Conservation (phyloP, 108 stramenopile species). For the Epithemia pelagica region DNA sequence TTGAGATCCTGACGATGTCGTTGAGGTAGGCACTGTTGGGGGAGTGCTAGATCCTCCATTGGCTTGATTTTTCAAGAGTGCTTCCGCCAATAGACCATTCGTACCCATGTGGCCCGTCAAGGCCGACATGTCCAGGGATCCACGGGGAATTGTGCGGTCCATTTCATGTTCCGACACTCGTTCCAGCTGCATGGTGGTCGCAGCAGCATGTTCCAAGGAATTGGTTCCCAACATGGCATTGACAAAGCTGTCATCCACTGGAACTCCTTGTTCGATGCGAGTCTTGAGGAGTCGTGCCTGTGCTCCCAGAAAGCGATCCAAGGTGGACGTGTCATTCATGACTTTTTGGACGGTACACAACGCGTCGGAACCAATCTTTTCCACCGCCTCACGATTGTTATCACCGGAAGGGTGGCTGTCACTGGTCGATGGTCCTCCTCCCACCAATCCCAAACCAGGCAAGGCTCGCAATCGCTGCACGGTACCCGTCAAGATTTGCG, state of each 20-base stretch:
- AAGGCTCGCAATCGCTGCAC: slow-evolving; percentile 13
- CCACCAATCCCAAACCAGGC: slow-evolving; percentile 33
- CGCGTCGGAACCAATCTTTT: slow-evolving; percentile 22
- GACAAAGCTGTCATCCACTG: slow-evolving; percentile 28
- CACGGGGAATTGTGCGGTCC: background rate
- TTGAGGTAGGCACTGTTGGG: background rate
- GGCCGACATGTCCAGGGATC: background rate
- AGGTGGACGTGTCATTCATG: slow-evolving; percentile 10
- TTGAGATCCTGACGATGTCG: background rate
- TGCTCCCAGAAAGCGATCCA: slow-evolving; percentile 28
- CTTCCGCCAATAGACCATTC: no score
- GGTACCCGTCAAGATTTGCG: slow-evolving; percentile 9
- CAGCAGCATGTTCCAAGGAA: background rate
- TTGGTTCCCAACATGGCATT: slow-evolving; percentile 26
- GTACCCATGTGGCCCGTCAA: background rate
- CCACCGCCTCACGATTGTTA: slow-evolving; percentile 2
- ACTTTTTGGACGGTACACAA: slow-evolving; percentile 14
- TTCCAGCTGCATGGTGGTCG: no score
- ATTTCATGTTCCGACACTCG: no score
- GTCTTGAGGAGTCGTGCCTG: slow-evolving; percentile 27
- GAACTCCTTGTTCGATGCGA: slow-evolving; percentile 26
- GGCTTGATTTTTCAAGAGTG: no score
- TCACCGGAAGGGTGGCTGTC: background rate
- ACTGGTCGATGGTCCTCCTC: slow-evolving; percentile 8
- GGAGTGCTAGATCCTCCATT: background rate